These are phyloP conservation scores for Cytospora schulzeri DNA, from an alignment of 2,329 filamentous ascomycete species.

Conservation along the genomic window DNA sequence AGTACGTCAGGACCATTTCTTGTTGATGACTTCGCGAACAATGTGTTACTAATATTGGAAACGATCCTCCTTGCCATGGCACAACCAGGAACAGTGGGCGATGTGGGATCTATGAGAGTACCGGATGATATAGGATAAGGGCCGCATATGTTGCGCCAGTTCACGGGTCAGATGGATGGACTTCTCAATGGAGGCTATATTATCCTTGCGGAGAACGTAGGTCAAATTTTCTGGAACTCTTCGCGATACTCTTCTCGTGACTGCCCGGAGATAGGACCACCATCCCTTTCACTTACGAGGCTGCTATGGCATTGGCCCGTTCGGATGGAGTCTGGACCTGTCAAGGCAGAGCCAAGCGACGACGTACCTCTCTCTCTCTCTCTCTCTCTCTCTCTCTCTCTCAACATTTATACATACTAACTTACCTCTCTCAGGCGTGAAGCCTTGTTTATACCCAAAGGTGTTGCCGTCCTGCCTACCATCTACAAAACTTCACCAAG, in stretches of 20 bases:
- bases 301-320: not conserved
- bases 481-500: not conserved
- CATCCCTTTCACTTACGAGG: not conserved
- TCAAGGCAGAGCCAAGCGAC: not conserved
- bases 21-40: not conserved
- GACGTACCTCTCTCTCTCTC: not conserved
- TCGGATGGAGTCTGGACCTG: not conserved
- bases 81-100: not conserved
- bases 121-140: not conserved
- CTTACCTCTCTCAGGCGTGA: not conserved
- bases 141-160: not conserved
- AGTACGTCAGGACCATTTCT: not conserved
- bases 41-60: not conserved
- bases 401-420: no score
- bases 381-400: no score
- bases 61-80: not conserved
- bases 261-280: not conserved
- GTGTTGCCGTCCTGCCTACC: no score
- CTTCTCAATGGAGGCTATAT: not conserved
- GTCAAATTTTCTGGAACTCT: not conserved
- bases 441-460: no score
- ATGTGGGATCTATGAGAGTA: not conserved
- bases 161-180: not conserved
- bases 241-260: no score
- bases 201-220: not conserved